Conservation (phyloP, 2,329 filamentous ascomycete genomes). For the Fusarium bactridioides region DNA sequence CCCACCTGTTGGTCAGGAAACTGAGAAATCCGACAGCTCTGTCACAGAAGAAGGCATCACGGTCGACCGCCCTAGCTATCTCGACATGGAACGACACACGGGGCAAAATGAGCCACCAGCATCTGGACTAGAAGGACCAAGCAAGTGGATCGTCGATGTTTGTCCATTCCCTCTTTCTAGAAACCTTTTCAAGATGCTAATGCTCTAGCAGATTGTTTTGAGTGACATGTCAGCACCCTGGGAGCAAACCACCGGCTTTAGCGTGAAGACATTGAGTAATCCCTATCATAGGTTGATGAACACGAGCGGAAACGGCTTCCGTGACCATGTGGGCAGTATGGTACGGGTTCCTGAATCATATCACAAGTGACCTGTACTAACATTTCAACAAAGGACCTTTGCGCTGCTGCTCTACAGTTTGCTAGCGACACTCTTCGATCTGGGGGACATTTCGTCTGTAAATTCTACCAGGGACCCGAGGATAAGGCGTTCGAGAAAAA, state of each 20-base stretch:
- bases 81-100: slow-evolving; percentile 67
- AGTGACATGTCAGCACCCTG: slow-evolving; percentile 99
- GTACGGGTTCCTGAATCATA: slow-evolving; percentile 59
- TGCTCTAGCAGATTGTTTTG: slow-evolving; percentile 72
- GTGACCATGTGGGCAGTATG: slow-evolving; percentile 94
- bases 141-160: slow-evolving; percentile 72
- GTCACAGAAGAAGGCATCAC: slow-evolving; percentile 37
- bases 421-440: slow-evolving; percentile 81
- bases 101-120: not conserved
- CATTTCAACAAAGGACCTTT: slow-evolving; percentile 74
- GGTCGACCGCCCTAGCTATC: slow-evolving; percentile 64
- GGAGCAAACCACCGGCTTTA: slow-evolving; percentile 80
- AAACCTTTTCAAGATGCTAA: slow-evolving; percentile 22
- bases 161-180: slow-evolving; percentile 36
- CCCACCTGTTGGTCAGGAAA: slow-evolving; percentile 1
- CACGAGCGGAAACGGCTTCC: slow-evolving; percentile 85
- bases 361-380: not conserved
- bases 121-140: slow-evolving; percentile 28
- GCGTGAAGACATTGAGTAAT: slow-evolving; percentile 91
- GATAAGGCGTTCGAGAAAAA: slow-evolving; percentile 80
- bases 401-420: slow-evolving; percentile 83
- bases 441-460: slow-evolving; percentile 93
- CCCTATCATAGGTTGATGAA: slow-evolving; percentile 99
- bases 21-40: not conserved
- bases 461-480: slow-evolving; percentile 93